A percentile compares a stretch with the other conserved stretches of the same genome.
Conservation (phyloP, 1,284 basidiomycete species). For the Ceratobasidium sp. region DNA sequence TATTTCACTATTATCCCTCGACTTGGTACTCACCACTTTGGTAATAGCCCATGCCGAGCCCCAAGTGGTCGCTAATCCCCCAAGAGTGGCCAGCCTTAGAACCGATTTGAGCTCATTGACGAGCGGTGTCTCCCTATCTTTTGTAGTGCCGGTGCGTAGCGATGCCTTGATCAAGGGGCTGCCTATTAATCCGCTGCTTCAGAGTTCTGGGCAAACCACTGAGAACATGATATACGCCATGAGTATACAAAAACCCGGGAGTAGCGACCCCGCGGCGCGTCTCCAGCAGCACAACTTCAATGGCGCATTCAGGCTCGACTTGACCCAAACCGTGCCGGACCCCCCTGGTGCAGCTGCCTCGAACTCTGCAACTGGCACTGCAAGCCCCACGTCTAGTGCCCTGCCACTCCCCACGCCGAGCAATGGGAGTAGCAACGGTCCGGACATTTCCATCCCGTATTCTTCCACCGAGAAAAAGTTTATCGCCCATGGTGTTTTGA, state of each 20-base stretch:
- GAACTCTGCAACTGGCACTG: background rate
- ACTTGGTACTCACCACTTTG: conserved; percentile 9
- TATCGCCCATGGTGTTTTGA: conserved; percentile 35
- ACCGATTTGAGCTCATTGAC: conserved; percentile 17
- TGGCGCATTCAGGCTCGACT: conserved; percentile 19
- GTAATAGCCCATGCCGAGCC: conserved; percentile 42
- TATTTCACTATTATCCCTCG: background rate
- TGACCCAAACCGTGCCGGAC: conserved; percentile 26
- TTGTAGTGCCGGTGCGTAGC: conserved; percentile 34
- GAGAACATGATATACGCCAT: conserved; percentile 39
- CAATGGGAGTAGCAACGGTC: conserved; percentile 18
- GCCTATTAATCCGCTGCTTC: conserved; percentile 13
- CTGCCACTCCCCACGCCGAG: conserved; percentile 25
- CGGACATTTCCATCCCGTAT: conserved; percentile 5
- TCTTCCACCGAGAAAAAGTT: conserved; percentile 33
- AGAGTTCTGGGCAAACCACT: conserved; percentile 40
- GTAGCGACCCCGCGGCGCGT: conserved; percentile 15
- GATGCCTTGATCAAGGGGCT: conserved; percentile 1
- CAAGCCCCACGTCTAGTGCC: conserved; percentile 2
- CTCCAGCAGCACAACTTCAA: conserved; percentile 19
- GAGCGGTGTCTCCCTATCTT: conserved; percentile 31
- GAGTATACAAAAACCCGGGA: conserved; percentile 1
- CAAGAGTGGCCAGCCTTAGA: conserved; percentile 36
- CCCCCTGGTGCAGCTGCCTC: background rate
- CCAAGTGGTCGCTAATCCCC: conserved; percentile 39